Percentiles rank a stretch among this genome's conserved stretches.
Conservation (phyloP, 2,329 filamentous ascomycete species). For the Alternaria brassicae region DNA sequence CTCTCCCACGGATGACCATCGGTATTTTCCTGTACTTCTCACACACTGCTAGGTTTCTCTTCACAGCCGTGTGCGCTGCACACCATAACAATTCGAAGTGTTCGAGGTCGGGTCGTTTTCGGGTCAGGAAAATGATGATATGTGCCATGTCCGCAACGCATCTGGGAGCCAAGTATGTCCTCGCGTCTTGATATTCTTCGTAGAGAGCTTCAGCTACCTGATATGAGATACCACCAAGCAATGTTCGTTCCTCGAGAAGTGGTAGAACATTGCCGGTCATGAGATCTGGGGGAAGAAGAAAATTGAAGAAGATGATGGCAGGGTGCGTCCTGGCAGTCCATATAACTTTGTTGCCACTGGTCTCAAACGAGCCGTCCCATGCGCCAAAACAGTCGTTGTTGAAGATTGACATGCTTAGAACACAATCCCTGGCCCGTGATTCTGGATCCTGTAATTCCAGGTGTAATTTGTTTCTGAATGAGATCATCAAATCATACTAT, state of each 20-base stretch:
- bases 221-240: not conserved
- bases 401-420: not conserved
- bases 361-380: slow-evolving; percentile 1
- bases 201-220: not conserved
- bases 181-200: not conserved
- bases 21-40: not conserved
- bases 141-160: not conserved
- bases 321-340: not conserved
- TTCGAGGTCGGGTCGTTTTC: not conserved
- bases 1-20: not conserved
- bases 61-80: not conserved
- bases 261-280: not conserved
- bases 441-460: not conserved
- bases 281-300: not conserved
- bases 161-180: not conserved
- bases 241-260: not conserved
- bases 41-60: not conserved
- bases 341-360: not conserved
- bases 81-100: not conserved
- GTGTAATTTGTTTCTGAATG: not conserved
- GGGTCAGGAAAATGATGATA: not conserved
- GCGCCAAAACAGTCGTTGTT: not conserved
- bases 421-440: not conserved
- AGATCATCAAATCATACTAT: not conserved
- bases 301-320: not conserved